Percentiles rank a stretch among this genome's conserved stretches.
These are phyloP conservation scores for Nitzschia sp. DNA, from an alignment of 108 stramenopile genomes.

Conservation along the genomic window DNA sequence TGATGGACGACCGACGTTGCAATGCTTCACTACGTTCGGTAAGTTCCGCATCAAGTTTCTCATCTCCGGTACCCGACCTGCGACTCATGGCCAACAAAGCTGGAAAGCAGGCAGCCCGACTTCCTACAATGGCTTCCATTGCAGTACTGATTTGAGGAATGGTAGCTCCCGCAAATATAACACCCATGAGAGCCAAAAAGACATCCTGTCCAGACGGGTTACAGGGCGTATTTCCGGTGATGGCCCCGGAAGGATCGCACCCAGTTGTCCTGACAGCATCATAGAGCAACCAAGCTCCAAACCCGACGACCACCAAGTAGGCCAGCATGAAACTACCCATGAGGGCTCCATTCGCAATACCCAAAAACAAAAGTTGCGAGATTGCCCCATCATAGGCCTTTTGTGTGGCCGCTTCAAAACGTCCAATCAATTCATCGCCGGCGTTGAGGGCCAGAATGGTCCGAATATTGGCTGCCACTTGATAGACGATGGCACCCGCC, in stretches of 20 bases:
- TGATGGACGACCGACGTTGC: neutral
- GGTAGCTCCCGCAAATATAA: slow-evolving; percentile 35
- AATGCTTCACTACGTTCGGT: slow-evolving; percentile 7
- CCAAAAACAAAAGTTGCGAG: slow-evolving; percentile 24
- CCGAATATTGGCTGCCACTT: slow-evolving; percentile 42
- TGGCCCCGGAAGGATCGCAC: slow-evolving; percentile 54
- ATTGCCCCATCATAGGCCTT: slow-evolving; percentile 41
- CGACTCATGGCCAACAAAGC: slow-evolving; percentile 44
- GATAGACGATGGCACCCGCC: slow-evolving; percentile 49
- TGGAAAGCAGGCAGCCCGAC: slow-evolving; percentile 49
- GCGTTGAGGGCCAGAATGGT: slow-evolving; percentile 62
- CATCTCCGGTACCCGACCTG: slow-evolving; percentile 6
- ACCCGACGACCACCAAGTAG: slow-evolving; percentile 29
- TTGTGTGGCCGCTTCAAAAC: slow-evolving; percentile 39
- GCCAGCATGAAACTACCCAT: slow-evolving; percentile 37
- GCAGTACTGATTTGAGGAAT: slow-evolving; percentile 48
- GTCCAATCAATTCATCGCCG: slow-evolving; percentile 34
- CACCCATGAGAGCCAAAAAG: slow-evolving; percentile 55
- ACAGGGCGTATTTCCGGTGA: slow-evolving; percentile 31
- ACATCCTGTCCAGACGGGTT: slow-evolving; percentile 38
- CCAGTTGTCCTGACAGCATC: slow-evolving; percentile 35
- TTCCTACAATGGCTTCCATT: slow-evolving; percentile 38
- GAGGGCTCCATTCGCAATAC: slow-evolving; percentile 53
- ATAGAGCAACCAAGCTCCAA: slow-evolving; percentile 46
- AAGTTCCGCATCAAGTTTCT: slow-evolving; percentile 7